A percentile compares a stretch with the other conserved stretches of the same genome.
phyloP scores from a whole-genome alignment of 225 moss, liverwort and hornwort species.

The Takakia lepidozioides region DNA sequence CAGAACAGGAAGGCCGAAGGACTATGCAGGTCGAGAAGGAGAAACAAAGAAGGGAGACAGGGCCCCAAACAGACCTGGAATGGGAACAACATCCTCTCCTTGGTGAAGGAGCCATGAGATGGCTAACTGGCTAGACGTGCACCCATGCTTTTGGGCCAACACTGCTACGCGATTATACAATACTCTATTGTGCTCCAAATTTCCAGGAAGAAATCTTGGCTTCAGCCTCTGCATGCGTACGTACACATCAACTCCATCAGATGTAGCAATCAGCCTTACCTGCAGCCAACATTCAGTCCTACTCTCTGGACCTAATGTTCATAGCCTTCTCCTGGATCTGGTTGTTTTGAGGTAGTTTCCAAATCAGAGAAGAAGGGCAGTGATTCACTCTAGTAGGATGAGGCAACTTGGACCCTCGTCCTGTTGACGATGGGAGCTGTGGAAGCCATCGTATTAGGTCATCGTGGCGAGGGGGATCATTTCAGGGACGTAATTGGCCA shows the following conservation, averaged over 20 bases:
- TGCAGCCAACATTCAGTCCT: not conserved
- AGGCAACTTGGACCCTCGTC: no score
- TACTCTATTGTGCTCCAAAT: constrained; percentile 48
- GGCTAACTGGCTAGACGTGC: constrained; percentile 55
- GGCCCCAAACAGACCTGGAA: constrained; percentile 57
- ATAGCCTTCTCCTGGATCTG: not conserved
- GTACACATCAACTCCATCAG: not conserved
- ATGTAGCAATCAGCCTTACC: not conserved
- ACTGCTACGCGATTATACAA: constrained; percentile 41
- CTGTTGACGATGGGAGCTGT: no score
- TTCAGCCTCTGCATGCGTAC: constrained; percentile 7
- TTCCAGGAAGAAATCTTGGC: constrained; percentile 39
- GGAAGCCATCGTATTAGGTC: no score
- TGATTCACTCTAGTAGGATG: no score
- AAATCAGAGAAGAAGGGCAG: not conserved
- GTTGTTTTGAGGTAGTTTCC: not conserved
- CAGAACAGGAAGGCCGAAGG: not conserved
- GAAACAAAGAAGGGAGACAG: no score
- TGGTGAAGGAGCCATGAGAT: constrained; percentile 57
- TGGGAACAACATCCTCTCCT: constrained; percentile 52
- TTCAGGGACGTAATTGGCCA: no score
- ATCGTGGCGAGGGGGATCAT: no score
- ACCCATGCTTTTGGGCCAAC: constrained; percentile 42
- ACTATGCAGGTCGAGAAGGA: not conserved
- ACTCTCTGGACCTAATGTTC: not conserved